Evolutionary conservation across 345 rosid species (phyloP).

Genomic region (Trapa bicornis): DNA sequence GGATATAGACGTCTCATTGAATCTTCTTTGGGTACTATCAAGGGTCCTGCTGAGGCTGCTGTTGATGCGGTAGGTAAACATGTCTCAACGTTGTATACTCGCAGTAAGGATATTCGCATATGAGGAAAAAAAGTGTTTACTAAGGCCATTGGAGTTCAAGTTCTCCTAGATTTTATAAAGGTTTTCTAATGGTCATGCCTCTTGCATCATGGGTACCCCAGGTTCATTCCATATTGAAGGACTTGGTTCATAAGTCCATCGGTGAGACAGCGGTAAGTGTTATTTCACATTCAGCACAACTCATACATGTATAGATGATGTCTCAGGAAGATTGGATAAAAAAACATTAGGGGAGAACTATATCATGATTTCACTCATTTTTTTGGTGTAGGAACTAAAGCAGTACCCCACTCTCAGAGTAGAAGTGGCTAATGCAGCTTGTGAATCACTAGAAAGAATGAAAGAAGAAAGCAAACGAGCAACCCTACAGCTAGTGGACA

Average conservation of each 20-base stretch:
- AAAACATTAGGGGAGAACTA: not conserved
- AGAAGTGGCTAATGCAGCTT: constrained; percentile 74
- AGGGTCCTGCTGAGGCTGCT: constrained; percentile 96
- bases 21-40: constrained; percentile 61
- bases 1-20: constrained; percentile 95
- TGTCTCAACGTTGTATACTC: not conserved
- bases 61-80: constrained; percentile 61
- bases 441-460: constrained; percentile 78
- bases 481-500: constrained; percentile 75
- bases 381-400: constrained; percentile 55
- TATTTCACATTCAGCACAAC: not conserved
- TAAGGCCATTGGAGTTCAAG: not conserved
- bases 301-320: not conserved
- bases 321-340: not conserved
- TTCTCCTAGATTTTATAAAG: not conserved
- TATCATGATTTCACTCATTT: not conserved
- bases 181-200: not conserved
- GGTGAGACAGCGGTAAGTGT: constrained; percentile 45
- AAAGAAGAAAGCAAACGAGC: constrained; percentile 87
- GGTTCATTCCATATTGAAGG: constrained; percentile 83
- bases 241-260: constrained; percentile 68
- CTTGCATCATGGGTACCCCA: constrained; percentile 13
- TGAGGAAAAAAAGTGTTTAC: not conserved
- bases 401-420: constrained; percentile 84
- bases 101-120: not conserved